Conservation (phyloP, 2,329 filamentous ascomycete species). For the Trichoderma atroviride region DNA sequence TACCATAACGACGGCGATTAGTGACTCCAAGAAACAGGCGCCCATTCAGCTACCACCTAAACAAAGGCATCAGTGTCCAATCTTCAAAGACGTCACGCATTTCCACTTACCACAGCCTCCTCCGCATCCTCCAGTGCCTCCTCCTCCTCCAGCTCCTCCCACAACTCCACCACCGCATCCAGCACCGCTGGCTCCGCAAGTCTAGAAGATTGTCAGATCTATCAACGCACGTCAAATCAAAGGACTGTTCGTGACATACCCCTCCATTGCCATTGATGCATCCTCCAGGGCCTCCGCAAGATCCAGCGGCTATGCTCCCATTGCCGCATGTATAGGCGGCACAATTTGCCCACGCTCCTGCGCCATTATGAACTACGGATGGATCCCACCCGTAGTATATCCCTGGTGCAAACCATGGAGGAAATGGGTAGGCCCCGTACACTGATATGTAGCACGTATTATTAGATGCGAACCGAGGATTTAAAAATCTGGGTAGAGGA, state of each 20-base stretch:
- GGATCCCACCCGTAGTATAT: slow-evolving; percentile 53
- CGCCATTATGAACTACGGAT: slow-evolving; percentile 37
- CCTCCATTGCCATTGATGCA: slow-evolving; percentile 27
- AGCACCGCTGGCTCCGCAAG: slow-evolving; percentile 12
- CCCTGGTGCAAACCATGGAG: slow-evolving; percentile 47
- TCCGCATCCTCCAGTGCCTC: slow-evolving; percentile 34
- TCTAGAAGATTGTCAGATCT: background rate
- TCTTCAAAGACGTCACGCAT: background rate
- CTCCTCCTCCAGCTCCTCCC: slow-evolving; percentile 47
- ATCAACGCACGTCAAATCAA: background rate
- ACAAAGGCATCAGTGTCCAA: background rate
- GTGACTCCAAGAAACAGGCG: no score
- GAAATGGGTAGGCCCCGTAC: slow-evolving; percentile 51
- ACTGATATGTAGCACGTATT: slow-evolving; percentile 31
- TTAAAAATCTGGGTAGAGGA: background rate
- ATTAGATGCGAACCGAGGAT: background rate
- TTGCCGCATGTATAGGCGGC: slow-evolving; percentile 52
- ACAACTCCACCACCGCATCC: slow-evolving; percentile 3
- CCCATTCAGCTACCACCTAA: background rate
- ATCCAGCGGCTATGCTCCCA: slow-evolving; percentile 48
- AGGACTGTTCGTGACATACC: background rate
- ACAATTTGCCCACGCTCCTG: slow-evolving; percentile 45
- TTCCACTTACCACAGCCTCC: slow-evolving; percentile 32
- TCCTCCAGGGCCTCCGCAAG: slow-evolving; percentile 34
- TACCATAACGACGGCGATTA: background rate